Base-by-base conservation (phyloP, 208 protist genomes). In the Wallacemonas sp. region DNA sequence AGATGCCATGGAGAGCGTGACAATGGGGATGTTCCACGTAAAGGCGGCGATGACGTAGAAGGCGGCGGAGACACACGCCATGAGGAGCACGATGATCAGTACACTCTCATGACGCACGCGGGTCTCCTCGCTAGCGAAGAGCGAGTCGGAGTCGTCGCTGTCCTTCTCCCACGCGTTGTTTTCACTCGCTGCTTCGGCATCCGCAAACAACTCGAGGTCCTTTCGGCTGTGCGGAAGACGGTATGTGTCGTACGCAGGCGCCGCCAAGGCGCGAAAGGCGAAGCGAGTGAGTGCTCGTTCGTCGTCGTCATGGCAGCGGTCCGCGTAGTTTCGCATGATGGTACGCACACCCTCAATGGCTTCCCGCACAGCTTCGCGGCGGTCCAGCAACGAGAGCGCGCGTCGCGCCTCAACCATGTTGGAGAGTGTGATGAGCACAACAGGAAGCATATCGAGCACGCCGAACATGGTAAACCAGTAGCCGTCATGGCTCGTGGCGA, bases 361-460 rank as follows among this genome's bases (percentile, higher is more conserved):
- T 53, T 88, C 78, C 41, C 67, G 36, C 8, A 79, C 81, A 22
- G 80, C 38, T 4, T 54, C 38, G 27, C 72, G 72, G 34, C 66
- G 58, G 24, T 69, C 38, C 5, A 51, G 49, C 22, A 62, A 14
- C 36, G 70, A 61, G 19, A 74, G 26, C 17, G 66, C 75, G 30
- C 64, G 26, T 28, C 54, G 63, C 21, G 69, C 56, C 65, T 94
- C 83, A 12, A 79, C 61, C 11, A 69, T 56, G 62, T 92, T 82
- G 46, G 82, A 92, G 21, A 94, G 39, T 30, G 82, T 82, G 54
- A 94, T 89, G 49, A 91, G 68, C n/a, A 82, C 33, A 15, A 89
- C 44, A 4, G 88, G 88, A 21, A 91, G 66, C 15, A 79, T 39
- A 66, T 92, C 62, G 15, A 92, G 66, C 12, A 90, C 24, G 12